These are phyloP conservation scores for Pyricularia sp. DNA, from an alignment of 2,329 filamentous ascomycete species.

Conservation along the genomic window DNA sequence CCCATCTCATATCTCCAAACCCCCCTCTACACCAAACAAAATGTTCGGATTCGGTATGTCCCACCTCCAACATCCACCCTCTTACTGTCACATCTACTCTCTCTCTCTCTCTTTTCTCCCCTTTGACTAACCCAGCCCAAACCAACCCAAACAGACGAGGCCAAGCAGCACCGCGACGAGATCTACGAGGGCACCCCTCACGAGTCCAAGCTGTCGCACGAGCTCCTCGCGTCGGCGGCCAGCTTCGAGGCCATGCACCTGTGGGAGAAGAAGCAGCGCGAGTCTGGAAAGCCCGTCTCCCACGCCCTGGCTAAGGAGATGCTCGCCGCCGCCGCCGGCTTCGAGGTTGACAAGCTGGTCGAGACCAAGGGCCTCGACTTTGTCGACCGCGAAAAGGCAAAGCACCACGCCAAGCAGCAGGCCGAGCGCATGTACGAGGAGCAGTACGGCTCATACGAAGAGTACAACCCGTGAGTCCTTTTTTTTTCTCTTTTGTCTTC, in stretches of 20 bases:
- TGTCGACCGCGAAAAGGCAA: conserved; percentile 47
- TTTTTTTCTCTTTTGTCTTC: too few species aligned
- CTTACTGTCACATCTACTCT: background rate
- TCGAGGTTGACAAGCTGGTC: conserved; percentile 66
- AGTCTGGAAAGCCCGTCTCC: conserved; percentile 59
- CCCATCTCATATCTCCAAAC: background rate
- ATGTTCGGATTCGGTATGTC: conserved; percentile 7
- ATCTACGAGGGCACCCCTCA: conserved; percentile 34
- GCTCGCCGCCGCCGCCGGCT: conserved; percentile 61
- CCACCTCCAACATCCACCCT: background rate
- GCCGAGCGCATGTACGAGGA: conserved; percentile 52
- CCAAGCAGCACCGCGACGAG: conserved; percentile 31
- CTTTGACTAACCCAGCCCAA: background rate
- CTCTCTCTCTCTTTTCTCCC: background rate
- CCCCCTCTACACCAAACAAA: background rate
- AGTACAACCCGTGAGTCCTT: conserved; percentile 47
- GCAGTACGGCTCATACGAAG: conserved; percentile 43
- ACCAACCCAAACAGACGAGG: conserved; percentile 29
- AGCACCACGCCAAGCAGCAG: conserved; percentile 48
- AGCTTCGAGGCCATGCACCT: conserved; percentile 74
- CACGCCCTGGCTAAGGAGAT: conserved; percentile 73
- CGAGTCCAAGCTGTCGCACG: conserved; percentile 59
- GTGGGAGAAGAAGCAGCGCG: conserved; percentile 67
- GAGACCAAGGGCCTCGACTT: conserved; percentile 61
- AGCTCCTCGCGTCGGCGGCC: conserved; percentile 65